phyloP scores from a whole-genome alignment of 305 asterid species.

The Rubia peregrina region DNA sequence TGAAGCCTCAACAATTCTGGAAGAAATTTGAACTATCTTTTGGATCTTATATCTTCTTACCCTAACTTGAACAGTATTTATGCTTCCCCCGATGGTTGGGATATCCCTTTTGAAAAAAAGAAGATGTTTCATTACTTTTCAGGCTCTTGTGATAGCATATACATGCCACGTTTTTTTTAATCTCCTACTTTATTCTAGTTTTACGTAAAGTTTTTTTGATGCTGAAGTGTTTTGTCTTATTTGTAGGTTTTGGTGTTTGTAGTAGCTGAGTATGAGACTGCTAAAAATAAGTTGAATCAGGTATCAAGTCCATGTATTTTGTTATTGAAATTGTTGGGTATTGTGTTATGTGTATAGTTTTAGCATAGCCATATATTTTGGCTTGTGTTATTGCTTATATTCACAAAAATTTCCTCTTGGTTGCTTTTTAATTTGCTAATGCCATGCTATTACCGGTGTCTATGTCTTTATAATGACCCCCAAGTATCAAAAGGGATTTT shows the following conservation, averaged over 20 bases:
- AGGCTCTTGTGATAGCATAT: no score
- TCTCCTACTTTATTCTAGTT: background rate
- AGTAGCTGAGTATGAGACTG: slow-evolving; percentile 88
- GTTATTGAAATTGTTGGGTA: background rate
- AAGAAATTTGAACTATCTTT: no score
- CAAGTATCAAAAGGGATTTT: background rate
- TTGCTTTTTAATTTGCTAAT: background rate
- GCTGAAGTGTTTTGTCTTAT: background rate
- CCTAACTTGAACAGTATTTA: no score
- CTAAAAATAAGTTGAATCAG: slow-evolving; percentile 78
- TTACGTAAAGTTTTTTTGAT: background rate
- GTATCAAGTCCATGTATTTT: slow-evolving; percentile 25
- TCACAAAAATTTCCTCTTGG: background rate
- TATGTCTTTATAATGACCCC: background rate
- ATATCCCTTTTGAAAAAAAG: no score
- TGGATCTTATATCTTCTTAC: no score
- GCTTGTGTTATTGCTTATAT: background rate
- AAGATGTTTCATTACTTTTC: no score
- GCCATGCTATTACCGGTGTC: background rate
- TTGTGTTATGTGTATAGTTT: background rate
- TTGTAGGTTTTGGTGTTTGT: slow-evolving; percentile 86
- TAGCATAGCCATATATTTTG: background rate
- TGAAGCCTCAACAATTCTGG: background rate
- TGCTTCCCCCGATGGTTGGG: no score
- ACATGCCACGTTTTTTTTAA: no score